Evolutionary conservation across 1,284 basidiomycete genomes (phyloP), one percentile per base, ranked within the genome.

Genomic region (Leccinum griseonigrum): DNA sequence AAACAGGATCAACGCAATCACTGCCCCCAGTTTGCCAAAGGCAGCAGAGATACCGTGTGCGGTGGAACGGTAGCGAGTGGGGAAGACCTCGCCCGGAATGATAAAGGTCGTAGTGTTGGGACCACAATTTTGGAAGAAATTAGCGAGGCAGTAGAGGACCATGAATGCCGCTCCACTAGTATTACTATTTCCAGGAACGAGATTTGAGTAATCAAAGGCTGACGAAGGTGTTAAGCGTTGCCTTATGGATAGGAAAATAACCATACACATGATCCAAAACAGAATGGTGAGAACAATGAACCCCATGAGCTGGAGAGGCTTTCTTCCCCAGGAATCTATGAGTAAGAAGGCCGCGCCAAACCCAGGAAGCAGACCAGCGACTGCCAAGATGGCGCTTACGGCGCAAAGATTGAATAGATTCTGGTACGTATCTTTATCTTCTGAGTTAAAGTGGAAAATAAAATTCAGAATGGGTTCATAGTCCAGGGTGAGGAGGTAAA

Each of bases 51-150:
- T 85, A 63, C 88, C 88, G 72, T 88, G 84, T 6, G 81, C 85
- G 10, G 87, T 88, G 2, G 84, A 83, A 56, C 87, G 79, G 76
- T 88, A 88, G 43, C 88, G 81, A 5, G 89, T 90, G 7, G 89
- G 88, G 83, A 90, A 91, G 38, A 79, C 81, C 72, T 91, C 87
- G 4, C 84, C 86, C 48, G 89, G 89, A 55, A 90, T 76, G 64
- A 90, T 67, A 67, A 80, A 91, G 28, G 89, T 91, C 3, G 88
- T 91, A 1, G 86, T 84, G 76, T 90, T 91, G 46, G 89, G 85
- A 3, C 87, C 86, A 69, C 82, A 83, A 68, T 82, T 82, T 63
- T 79, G 76, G 75, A 81, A 82, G 70, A 82, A 81, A 70, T 79
- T 81, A 38, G 84, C 76, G 59, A 86, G 72, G 71, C 84, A 85